Evolutionary conservation across 306 rosid genomes (phyloP).

Genomic region (Rubus idaeus): DNA sequence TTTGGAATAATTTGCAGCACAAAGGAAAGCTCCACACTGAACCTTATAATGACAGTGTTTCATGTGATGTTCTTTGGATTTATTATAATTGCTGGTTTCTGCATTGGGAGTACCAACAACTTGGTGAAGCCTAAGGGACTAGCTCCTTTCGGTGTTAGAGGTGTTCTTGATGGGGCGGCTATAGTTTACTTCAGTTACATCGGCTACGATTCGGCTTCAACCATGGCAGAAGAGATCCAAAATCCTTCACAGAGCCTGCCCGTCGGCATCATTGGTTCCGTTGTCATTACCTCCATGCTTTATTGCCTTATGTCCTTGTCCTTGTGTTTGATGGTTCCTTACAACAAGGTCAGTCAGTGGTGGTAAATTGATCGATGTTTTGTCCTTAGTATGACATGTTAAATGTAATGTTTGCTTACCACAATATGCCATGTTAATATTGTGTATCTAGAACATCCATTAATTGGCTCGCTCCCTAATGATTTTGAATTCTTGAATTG

Average conservation of each 20-base stretch:
- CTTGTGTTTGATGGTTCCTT: constrained; percentile 80
- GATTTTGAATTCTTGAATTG: neutral
- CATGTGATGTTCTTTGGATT: constrained; percentile 88
- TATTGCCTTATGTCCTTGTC: constrained; percentile 91
- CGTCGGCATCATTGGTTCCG: constrained; percentile 86
- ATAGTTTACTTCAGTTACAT: constrained; percentile 85
- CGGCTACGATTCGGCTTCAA: constrained; percentile 95
- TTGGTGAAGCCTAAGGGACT: constrained; percentile 68
- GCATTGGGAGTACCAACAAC: constrained; percentile 66
- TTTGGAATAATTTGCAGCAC: constrained; percentile 56
- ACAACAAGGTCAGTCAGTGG: constrained; percentile 46
- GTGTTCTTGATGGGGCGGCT: constrained; percentile 90
- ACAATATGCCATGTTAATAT: no score
- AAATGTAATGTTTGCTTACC: no score
- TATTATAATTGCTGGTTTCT: constrained; percentile 70
- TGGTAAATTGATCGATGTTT: no score
- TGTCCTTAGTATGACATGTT: no score
- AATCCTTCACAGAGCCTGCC: constrained; percentile 75
- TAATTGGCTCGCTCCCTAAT: neutral
- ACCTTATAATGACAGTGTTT: constrained; percentile 82
- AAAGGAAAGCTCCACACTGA: constrained; percentile 84
- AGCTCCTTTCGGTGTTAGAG: constrained; percentile 69
- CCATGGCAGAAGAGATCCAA: constrained; percentile 90
- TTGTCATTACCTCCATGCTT: constrained; percentile 69
- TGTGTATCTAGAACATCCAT: no score